Base-by-base conservation (phyloP, 1,139 yeast species). In the Suhomyces anneliseae region DNA sequence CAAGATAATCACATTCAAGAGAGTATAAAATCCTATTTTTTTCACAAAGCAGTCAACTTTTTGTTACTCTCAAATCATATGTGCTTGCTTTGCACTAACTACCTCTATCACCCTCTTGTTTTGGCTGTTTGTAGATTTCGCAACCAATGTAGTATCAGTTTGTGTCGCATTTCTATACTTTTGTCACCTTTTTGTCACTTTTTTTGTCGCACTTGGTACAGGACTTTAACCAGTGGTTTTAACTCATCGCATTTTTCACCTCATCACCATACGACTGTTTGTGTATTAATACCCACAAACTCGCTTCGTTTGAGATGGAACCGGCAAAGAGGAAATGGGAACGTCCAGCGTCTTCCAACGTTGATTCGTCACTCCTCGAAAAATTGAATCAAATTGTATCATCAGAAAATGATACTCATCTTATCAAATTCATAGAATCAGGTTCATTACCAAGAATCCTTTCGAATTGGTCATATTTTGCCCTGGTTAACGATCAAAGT, bases 401-500 rank as follows among this genome's bases (percentile, higher is more conserved):
- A 15, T 38, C 52, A n/a, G 51, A 45, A 14, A 48, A 50, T 37
- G 42, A 36, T 11, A 45, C 42, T 7, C 42, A 48, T 4, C 51
- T 54, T 26, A 38, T 58, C 33, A 40, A 39, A 12, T 61, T 62
- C 47, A 51, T 64, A 33, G 53, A 52, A 33, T 45, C 54, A 7
- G 54, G 54, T n/a, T 53, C 60, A 8, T 49, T 69, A 29, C 41
- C 49, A 26, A 62, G 62, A 41, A 50, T 66, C 8, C 51, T 72
- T 14, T 52, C 58, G 15, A 60, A 60, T 27, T 86, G 92, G 88
- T 76, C 87, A 2, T 82, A 80, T 55, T 81, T 72, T 57, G 79
- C 88, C 6, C 81, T 85, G 41, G 72, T 78, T n/a, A 83, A 83
- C 56, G 83, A 84, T 52, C 85, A 82, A 57, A 57, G 69, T 2